Percentiles rank a stretch among this genome's conserved stretches.
Evolutionary conservation across 345 rosid genomes (phyloP).

Genomic region (Eucalyptus curtisii): DNA sequence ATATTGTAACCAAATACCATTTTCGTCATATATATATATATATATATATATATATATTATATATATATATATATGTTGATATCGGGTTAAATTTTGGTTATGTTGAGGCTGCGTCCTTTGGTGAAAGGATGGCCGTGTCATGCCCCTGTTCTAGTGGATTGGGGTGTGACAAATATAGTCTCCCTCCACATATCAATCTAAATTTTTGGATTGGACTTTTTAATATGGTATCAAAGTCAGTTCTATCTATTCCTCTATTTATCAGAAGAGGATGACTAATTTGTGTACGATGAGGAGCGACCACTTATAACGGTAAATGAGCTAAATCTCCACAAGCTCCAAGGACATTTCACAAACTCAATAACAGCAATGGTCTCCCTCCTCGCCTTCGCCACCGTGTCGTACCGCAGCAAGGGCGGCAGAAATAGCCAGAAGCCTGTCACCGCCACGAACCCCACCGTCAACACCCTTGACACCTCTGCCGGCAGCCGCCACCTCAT

Average conservation of each 20-base stretch:
- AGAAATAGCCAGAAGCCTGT: constrained; percentile 17
- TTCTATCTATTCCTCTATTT: not conserved
- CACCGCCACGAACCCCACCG: not conserved
- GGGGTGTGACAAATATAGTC: too few species aligned
- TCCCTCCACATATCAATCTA: not conserved
- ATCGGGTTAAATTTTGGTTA: too few species aligned
- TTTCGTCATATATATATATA: too few species aligned
- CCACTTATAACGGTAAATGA: not conserved
- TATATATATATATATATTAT: too few species aligned
- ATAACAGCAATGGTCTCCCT: constrained; percentile 2
- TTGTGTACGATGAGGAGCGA: not conserved
- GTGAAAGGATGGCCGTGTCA: too few species aligned
- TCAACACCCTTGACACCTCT: not conserved
- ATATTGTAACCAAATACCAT: too few species aligned
- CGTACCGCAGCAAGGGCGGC: constrained; percentile 7
- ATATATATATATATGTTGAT: too few species aligned
- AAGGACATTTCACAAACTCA: not conserved
- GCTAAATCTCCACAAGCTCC: not conserved
- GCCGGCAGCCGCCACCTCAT: not conserved
- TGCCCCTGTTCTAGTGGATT: too few species aligned
- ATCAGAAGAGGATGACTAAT: not conserved
- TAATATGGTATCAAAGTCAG: rapidly evolving
- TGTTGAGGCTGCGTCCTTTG: too few species aligned
- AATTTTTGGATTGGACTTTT: not conserved
- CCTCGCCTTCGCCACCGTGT: not conserved